Evolutionary conservation across 1,139 yeast species (phyloP).

Genomic region (Yamadazyma conglobata): DNA sequence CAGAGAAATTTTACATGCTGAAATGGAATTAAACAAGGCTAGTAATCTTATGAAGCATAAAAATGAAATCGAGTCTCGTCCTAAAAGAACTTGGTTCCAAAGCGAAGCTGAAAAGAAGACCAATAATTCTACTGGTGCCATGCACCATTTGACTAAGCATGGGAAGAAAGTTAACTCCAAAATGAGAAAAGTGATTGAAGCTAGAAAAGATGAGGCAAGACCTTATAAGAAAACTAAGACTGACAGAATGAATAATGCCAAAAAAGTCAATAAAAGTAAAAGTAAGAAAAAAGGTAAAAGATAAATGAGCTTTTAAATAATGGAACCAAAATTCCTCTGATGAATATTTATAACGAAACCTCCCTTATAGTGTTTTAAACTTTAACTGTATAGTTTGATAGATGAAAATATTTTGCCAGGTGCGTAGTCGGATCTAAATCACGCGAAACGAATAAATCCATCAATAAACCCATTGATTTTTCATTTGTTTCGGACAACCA

Average conservation of each 20-base stretch:
- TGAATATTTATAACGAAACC: background rate
- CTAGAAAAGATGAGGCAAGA: slow-evolving; percentile 45
- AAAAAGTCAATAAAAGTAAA: slow-evolving; percentile 18
- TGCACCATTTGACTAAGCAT: slow-evolving; percentile 44
- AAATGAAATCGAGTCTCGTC: slow-evolving; percentile 82
- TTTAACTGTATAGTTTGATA: too few species aligned
- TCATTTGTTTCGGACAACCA: too few species aligned
- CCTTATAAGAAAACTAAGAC: slow-evolving; percentile 68
- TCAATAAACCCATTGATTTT: too few species aligned
- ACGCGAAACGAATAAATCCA: too few species aligned
- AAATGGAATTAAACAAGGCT: slow-evolving; percentile 84
- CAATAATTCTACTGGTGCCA: slow-evolving; percentile 33
- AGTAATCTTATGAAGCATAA: slow-evolving; percentile 76
- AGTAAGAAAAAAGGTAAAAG: slow-evolving; percentile 10
- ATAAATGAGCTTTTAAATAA: slow-evolving; percentile 1
- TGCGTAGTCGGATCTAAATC: too few species aligned
- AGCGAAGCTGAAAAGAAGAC: slow-evolving; percentile 63
- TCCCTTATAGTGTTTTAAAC: too few species aligned
- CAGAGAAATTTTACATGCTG: slow-evolving; percentile 82
- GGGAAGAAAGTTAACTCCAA: slow-evolving; percentile 49
- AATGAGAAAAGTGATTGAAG: slow-evolving; percentile 58
- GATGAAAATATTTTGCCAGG: too few species aligned
- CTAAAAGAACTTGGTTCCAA: slow-evolving; percentile 97
- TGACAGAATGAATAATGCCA: slow-evolving; percentile 42
- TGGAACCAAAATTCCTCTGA: background rate